These are phyloP conservation scores for Centrapalus pauciflorus DNA, from an alignment of 129 eudicot genomes.

Conservation along the genomic window DNA sequence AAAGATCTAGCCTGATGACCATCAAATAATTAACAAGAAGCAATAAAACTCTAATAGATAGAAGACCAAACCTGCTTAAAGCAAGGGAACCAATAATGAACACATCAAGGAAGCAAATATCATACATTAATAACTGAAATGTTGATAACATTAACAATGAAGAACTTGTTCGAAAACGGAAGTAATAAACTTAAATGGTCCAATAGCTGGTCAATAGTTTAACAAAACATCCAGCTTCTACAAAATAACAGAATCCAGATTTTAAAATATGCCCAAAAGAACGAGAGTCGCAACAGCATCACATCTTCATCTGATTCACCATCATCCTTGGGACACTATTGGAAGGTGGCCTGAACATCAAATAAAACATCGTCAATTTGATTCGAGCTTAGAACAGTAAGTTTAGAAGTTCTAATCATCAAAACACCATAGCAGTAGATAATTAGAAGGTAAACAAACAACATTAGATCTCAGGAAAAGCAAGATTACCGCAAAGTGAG, in stretches of 20 bases:
- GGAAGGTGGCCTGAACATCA: conserved; percentile 3
- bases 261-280: not conserved
- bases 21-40: too few relatives aligned
- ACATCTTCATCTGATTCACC: not conserved
- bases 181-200: too few relatives aligned
- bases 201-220: too few relatives aligned
- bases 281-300: not conserved
- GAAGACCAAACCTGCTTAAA: too few relatives aligned
- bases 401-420: not conserved
- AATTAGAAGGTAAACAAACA: not conserved
- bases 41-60: too few relatives aligned
- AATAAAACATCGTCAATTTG: not conserved
- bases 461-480: not conserved
- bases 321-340: not conserved
- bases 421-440: not conserved
- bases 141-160: not conserved
- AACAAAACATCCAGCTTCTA: not conserved
- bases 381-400: not conserved
- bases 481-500: conserved; percentile 24
- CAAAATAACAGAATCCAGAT: not conserved
- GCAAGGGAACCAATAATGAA: too few relatives aligned
- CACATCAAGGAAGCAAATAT: too few relatives aligned
- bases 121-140: not conserved
- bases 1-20: too few relatives aligned
- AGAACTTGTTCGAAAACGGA: not conserved